Base-by-base conservation (phyloP, 1,284 basidiomycete genomes). In the Cryptococcus sp. region DNA sequence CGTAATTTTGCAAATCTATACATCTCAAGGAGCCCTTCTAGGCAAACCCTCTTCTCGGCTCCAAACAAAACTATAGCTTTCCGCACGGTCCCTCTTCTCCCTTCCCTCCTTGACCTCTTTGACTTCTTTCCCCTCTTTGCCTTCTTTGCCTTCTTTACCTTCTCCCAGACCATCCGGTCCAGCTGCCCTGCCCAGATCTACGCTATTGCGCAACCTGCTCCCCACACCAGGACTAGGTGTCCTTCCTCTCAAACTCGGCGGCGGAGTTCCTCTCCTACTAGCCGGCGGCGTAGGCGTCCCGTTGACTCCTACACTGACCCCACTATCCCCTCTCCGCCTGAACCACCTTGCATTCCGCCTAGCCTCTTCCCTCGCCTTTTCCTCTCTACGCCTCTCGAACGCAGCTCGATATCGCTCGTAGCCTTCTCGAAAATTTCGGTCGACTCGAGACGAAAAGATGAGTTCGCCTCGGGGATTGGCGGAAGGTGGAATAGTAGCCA, bases 391-490 rank as follows among this genome's bases (percentile, higher is more conserved):
- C 40, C 85, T 76, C 75, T 97, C 94, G 71, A 95, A 98, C n/a
- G 84, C 84, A 9, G 83, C 77, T 12, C 95, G 80, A 70, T 97
- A 94, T 14, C 88, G 81, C 71, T 97, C 92, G 73, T 98, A 98
- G 0, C 86, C 82, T 48, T 97, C 92, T 23, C 88, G 79, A 69
- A 98, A 98, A 10, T 74, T 68, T 37, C 80, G 79, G 54, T 88
- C 84, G 28, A 98, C 87, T 40, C 87, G 82, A 12, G 85, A 88
- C 12, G 87, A 92, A 72, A 98, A 97, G 56, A 98, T 93, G 54
- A 98, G 81, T 66, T 98, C 94, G 40, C 95, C 94, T 12, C 93
- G 83, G 3, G 93, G 91, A 71, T 94, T 97, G 32, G 76, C 77
- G 5, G 88, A 79, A 0, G 91, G 91, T 1, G 93, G 92, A 34